Evolutionary conservation across 2,329 filamentous ascomycete species (phyloP).

Genomic region (Cryphonectria radicalis): DNA sequence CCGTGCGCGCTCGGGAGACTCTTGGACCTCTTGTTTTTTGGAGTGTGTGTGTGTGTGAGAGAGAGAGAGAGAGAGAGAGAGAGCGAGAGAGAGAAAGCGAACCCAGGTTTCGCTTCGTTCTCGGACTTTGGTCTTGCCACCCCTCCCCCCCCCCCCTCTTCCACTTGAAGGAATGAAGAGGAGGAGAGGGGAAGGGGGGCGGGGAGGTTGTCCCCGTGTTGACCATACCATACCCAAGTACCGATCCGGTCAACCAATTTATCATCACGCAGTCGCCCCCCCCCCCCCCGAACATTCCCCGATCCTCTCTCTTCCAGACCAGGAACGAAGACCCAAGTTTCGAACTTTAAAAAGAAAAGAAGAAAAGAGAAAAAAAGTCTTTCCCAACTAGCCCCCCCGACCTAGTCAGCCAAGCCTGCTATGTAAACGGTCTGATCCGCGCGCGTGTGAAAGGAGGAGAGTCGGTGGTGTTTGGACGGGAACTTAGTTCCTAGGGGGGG

Average conservation of each 20-base stretch:
- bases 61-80: no score
- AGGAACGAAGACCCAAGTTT: no score
- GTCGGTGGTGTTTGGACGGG: no score
- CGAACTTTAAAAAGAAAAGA: no score
- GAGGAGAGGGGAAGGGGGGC: no score
- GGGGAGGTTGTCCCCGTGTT: background rate
- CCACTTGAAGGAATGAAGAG: background rate
- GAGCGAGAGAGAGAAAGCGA: background rate
- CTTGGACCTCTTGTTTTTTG: no score
- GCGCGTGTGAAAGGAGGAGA: no score
- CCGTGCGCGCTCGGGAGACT: background rate
- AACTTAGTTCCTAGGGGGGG: no score
- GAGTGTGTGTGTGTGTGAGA: no score
- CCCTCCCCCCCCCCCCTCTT: background rate
- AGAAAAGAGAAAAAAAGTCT: no score
- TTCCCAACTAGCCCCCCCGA: no score
- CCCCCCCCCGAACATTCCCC: background rate
- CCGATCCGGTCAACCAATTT: background rate
- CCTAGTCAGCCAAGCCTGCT: background rate
- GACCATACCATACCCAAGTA: background rate
- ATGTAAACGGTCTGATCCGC: background rate
- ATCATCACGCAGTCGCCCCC: background rate
- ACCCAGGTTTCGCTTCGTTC: background rate
- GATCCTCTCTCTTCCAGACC: background rate
- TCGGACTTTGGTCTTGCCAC: background rate